Evolutionary conservation across 2,329 filamentous ascomycete genomes (phyloP).

Genomic region (Trichoderma brevicompactum): DNA sequence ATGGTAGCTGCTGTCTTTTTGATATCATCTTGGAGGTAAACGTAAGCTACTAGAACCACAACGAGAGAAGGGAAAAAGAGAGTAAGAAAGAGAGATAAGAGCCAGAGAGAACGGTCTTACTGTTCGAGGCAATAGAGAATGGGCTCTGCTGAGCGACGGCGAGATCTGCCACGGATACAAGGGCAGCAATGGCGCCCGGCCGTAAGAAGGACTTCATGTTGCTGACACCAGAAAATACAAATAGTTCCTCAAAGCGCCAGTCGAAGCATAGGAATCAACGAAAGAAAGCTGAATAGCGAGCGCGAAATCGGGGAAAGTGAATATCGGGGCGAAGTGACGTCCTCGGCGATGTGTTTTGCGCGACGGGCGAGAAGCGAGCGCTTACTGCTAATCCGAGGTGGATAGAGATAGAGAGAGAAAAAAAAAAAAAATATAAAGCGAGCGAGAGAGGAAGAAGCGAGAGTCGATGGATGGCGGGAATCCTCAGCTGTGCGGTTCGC

Average conservation of each 20-base stretch:
- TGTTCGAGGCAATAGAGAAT: constrained; percentile 19
- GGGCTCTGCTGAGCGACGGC: constrained; percentile 16
- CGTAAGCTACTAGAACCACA: not conserved
- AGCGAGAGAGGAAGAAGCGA: constrained; percentile 12
- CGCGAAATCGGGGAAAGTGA: not conserved
- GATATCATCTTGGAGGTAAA: constrained; percentile 41
- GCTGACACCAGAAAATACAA: not conserved
- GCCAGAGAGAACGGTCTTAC: constrained; percentile 12
- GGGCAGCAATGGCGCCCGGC: constrained; percentile 23
- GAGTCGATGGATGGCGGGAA: constrained; percentile 14
- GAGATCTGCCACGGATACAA: constrained; percentile 21
- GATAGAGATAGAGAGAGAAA: not conserved
- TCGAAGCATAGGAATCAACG: not conserved
- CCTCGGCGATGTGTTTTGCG: not conserved
- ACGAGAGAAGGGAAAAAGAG: not conserved
- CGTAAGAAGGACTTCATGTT: constrained; percentile 22
- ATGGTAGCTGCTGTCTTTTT: constrained; percentile 46
- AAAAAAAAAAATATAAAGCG: not conserved
- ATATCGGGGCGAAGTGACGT: not conserved
- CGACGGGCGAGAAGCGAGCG: not conserved
- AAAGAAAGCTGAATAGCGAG: not conserved
- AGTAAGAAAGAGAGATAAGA: constrained; percentile 5
- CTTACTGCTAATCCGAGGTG: not conserved
- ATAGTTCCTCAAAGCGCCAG: not conserved
- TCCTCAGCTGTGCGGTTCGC: constrained; percentile 10